These are phyloP conservation scores for Fraxinus cuspidata DNA, from an alignment of 257 asterid species.

Conservation along the genomic window DNA sequence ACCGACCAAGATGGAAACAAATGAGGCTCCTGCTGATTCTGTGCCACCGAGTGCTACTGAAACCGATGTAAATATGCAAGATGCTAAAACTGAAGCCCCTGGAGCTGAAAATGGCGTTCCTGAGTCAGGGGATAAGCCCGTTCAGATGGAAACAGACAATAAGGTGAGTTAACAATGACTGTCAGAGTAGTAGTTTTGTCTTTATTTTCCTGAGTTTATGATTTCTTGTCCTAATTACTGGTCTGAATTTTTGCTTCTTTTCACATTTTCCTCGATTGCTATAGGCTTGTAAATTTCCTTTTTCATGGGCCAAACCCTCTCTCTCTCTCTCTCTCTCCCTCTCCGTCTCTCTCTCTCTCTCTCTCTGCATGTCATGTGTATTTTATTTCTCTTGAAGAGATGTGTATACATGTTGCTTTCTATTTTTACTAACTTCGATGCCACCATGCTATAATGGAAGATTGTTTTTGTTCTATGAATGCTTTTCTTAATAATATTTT, in stretches of 20 bases:
- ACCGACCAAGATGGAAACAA: conserved; percentile 45
- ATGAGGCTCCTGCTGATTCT: conserved; percentile 33
- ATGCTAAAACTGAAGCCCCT: conserved; percentile 37
- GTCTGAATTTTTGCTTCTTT: neutral
- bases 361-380: neutral
- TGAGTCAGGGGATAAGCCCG: conserved; percentile 64
- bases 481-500: neutral
- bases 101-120: conserved; percentile 48
- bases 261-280: neutral
- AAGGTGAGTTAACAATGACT: conserved; percentile 50
- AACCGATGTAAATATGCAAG: conserved; percentile 47
- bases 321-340: neutral
- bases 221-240: conserved; percentile 4
- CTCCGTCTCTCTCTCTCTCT: neutral
- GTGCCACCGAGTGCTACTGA: conserved; percentile 37
- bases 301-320: neutral
- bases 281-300: neutral
- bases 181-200: neutral
- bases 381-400: neutral
- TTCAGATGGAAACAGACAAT: conserved; percentile 78
- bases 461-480: neutral
- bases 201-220: neutral
- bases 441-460: neutral
- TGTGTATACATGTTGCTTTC: neutral
- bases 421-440: neutral